phyloP scores from a whole-genome alignment of 2,329 filamentous ascomycete genomes.

The Colletotrichum coccodes region DNA sequence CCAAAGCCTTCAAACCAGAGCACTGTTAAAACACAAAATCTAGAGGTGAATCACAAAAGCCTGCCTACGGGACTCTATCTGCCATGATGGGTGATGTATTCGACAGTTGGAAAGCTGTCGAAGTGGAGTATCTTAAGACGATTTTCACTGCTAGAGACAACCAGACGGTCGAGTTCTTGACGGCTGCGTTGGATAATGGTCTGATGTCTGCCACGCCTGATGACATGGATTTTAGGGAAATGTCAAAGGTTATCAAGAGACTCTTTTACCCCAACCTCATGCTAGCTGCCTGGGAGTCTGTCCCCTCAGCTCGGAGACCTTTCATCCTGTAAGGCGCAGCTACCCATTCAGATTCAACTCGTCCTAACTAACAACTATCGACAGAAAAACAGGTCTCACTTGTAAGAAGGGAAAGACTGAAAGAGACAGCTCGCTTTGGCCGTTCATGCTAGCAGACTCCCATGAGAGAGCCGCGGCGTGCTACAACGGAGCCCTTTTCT shows the following conservation, averaged over 20 bases:
- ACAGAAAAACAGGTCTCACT: neutral
- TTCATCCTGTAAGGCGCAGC: constrained; percentile 1
- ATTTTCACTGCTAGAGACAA: neutral
- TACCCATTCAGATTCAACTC: neutral
- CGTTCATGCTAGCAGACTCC: constrained; percentile 1
- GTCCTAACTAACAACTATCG: neutral
- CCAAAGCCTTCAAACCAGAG: neutral
- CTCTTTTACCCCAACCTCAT: constrained; percentile 6
- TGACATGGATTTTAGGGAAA: neutral
- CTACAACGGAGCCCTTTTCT: constrained; percentile 3
- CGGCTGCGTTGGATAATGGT: constrained; percentile 8
- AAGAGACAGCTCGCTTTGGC: constrained; percentile 5
- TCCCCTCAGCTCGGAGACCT: neutral
- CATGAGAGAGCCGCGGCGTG: constrained; percentile 4
- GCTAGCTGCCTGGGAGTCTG: neutral
- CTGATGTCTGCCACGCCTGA: neutral
- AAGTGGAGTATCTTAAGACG: neutral
- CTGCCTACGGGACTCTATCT: neutral
- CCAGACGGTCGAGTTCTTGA: neutral
- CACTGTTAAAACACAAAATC: neutral
- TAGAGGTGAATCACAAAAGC: neutral
- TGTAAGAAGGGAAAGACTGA: neutral
- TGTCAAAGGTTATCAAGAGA: constrained; percentile 11
- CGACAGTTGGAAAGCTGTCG: constrained; percentile 6
- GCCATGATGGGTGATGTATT: constrained; percentile 11